Evolutionary conservation across 2,329 filamentous ascomycete species (phyloP).

Genomic region (Nemania sp.): DNA sequence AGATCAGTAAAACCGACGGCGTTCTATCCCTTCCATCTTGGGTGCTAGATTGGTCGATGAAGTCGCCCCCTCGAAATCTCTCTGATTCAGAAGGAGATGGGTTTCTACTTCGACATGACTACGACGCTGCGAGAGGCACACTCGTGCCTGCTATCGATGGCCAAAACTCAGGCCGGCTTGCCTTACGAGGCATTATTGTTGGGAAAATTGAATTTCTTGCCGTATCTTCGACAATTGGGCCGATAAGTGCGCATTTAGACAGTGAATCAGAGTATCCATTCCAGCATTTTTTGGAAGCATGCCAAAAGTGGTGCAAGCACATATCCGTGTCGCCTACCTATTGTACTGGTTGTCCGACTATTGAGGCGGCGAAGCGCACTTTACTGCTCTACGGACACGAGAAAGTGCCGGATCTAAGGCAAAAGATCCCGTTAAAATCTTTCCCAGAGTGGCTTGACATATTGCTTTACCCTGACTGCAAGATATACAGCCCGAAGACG

Average conservation of each 20-base stretch:
- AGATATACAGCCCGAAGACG: background rate
- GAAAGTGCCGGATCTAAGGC: too few relatives aligned
- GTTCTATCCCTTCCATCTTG: conserved; percentile 26
- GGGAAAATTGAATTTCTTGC: conserved; percentile 6
- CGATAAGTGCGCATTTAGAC: background rate
- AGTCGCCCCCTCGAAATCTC: background rate
- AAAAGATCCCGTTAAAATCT: too few relatives aligned
- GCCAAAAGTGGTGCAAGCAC: conserved; percentile 9
- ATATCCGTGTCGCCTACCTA: background rate
- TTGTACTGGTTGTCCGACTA: background rate
- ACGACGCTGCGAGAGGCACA: background rate
- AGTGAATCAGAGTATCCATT: background rate
- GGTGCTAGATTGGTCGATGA: conserved; percentile 17
- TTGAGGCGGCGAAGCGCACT: background rate
- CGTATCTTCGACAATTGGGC: background rate
- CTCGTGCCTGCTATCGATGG: background rate
- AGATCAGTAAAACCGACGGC: background rate
- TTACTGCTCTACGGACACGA: background rate
- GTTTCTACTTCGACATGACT: background rate
- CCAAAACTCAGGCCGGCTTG: background rate
- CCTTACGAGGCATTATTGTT: conserved; percentile 1
- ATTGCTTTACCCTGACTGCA: background rate
- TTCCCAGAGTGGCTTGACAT: background rate
- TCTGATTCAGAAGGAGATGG: too few relatives aligned
- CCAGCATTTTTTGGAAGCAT: background rate